A percentile compares a stretch with the other conserved stretches of the same genome.
These are phyloP conservation scores for Aspergillus aculeatinus DNA, from an alignment of 2,329 filamentous ascomycete species.

Conservation along the genomic window DNA sequence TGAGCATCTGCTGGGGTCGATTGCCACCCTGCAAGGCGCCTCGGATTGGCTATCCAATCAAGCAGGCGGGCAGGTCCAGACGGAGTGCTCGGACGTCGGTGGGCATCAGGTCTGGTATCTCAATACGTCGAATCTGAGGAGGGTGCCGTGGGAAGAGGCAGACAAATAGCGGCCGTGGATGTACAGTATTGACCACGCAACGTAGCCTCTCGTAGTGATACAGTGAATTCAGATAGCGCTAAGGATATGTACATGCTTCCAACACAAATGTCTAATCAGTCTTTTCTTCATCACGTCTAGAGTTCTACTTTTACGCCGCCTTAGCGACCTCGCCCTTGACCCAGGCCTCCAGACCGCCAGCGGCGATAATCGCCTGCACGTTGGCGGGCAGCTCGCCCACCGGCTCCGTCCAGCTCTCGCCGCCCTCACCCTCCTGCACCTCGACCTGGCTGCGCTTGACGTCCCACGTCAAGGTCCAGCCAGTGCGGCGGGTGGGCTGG, in stretches of 20 bases:
- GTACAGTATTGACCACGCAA: too few species aligned
- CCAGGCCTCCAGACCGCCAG: conserved; percentile 79
- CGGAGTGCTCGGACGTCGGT: too few species aligned
- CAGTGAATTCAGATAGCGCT: neutral
- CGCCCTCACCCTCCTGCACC: conserved; percentile 67
- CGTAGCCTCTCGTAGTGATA: neutral
- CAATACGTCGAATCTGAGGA: too few species aligned
- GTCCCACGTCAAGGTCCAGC: conserved; percentile 83
- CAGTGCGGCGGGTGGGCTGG: conserved; percentile 30
- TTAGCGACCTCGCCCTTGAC: conserved; percentile 65
- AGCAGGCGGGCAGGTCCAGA: too few species aligned
- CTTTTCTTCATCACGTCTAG: neutral
- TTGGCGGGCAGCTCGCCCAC: conserved; percentile 82
- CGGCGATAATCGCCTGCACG: conserved; percentile 80
- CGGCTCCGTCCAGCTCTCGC: conserved; percentile 71
- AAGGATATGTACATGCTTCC: neutral
- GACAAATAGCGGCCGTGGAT: too few species aligned
- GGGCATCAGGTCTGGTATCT: too few species aligned
- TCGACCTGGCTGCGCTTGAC: conserved; percentile 68
- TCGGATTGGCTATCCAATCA: too few species aligned
- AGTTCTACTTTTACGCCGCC: conserved; percentile 11
- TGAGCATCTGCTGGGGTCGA: too few species aligned
- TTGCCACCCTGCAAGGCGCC: too few species aligned
- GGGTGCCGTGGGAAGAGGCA: too few species aligned
- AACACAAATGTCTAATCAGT: neutral